Evolutionary conservation across 179 eudicot species (phyloP), one percentile per base, ranked within the genome.

Genomic region (Actinidia polygama): DNA sequence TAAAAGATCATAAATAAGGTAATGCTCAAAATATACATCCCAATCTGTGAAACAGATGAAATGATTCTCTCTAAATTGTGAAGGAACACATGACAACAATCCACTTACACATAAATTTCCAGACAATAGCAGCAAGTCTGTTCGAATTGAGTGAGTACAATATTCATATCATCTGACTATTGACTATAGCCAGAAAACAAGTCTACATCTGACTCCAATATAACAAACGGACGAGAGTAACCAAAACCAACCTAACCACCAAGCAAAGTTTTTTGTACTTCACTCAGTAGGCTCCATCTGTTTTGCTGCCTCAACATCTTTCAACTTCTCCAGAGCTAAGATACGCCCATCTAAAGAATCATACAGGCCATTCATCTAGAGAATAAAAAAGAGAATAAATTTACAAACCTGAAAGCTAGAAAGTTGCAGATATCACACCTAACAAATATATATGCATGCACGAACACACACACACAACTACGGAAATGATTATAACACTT

Each of bases 261-360:
- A 24, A 51, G 15, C 78, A 75, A 11, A 30, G 23, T 36, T 51
- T 75, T 75, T 14, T n/a, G n/a, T 7, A 61, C 53, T 77, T 77
- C 79, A 90, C 71, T 92, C 94, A 46, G 87, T 80, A 53, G 90
- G 78, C 73, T 93, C 94, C 19, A 54, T 84, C 1, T 80, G 89
- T 64, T 84, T 88, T 78, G 93, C 75, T 40, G 84, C 87, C 81
- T 93, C 94, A 44, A 66, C 81, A 83, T 89, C 93, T 81, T 89
- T 86, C 79, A 90, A 73, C 85, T 89, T 87, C 86, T 93, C 97
- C 49, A 93, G 70, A 66, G 88, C 86, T 10, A 94, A 91, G 57
- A 92, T 75, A 53, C 94, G 94, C 80, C 84, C 82, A 63, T 93
- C 94, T 81, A 93, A 83, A 79, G 93, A 86, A 72, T 89, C 91